A percentile compares a stretch with the other conserved stretches of the same genome.
Evolutionary conservation across 2,329 filamentous ascomycete genomes (phyloP).

Genomic region (Colletotrichum navitas): DNA sequence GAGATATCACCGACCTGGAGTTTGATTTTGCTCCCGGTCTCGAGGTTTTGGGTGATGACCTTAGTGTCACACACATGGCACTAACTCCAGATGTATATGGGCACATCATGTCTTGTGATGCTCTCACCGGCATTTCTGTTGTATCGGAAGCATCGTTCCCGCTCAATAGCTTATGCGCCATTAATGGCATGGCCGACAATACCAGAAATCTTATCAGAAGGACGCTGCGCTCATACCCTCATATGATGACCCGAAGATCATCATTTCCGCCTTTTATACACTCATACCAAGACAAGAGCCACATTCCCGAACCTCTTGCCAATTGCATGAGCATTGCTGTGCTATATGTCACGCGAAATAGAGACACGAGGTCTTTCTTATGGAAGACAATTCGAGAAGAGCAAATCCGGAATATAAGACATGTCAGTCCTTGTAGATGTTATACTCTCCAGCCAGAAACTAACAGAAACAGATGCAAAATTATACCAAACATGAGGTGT

Average conservation of each 20-base stretch:
- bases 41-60: not conserved
- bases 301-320: conserved; percentile 22
- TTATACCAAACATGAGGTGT: conserved; percentile 6
- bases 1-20: no score
- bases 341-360: conserved; percentile 25
- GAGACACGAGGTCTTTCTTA: conserved; percentile 22
- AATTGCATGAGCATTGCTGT: conserved; percentile 38
- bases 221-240: conserved; percentile 22
- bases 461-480: conserved; percentile 1
- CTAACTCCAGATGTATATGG: not conserved
- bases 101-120: no score
- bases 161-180: not conserved
- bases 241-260: conserved; percentile 38
- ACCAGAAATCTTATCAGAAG: conserved; percentile 18
- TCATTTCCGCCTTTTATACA: conserved; percentile 41
- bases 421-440: not conserved
- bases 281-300: conserved; percentile 20
- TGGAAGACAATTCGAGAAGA: conserved; percentile 33
- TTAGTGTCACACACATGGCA: no score
- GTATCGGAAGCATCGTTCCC: conserved; percentile 4
- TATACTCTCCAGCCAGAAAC: not conserved
- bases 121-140: not conserved
- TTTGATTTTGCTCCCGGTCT: not conserved
- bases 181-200: not conserved
- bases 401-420: conserved; percentile 20